phyloP scores from a whole-genome alignment of 2,329 filamentous ascomycete genomes.

The Aspergillus udagawae region DNA sequence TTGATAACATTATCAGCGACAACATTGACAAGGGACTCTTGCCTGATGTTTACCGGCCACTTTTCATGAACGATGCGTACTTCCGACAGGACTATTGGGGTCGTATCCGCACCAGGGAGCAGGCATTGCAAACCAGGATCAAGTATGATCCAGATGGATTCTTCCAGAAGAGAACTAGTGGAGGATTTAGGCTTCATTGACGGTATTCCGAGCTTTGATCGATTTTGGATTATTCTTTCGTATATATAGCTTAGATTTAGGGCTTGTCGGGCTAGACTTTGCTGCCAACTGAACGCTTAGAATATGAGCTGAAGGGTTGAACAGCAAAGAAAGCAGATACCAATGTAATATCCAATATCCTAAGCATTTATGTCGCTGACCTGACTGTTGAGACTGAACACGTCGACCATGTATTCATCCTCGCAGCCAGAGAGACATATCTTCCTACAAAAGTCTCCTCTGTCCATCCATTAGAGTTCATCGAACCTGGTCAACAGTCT shows the following conservation, averaged over 20 bases:
- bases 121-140: conserved; percentile 30
- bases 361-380: too few relatives aligned
- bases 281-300: too few relatives aligned
- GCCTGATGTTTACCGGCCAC: conserved; percentile 39
- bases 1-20: conserved; percentile 30
- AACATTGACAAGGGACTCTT: conserved; percentile 33
- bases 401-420: too few relatives aligned
- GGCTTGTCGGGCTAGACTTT: not conserved
- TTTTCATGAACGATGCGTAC: conserved; percentile 48
- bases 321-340: too few relatives aligned
- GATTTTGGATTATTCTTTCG: not conserved
- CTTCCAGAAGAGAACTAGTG: conserved; percentile 38
- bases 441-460: too few relatives aligned
- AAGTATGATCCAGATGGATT: conserved; percentile 39
- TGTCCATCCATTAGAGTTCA: too few relatives aligned
- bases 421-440: too few relatives aligned
- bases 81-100: conserved; percentile 44
- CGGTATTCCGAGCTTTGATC: not conserved
- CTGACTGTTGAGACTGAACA: too few relatives aligned
- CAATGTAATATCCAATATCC: too few relatives aligned
- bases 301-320: too few relatives aligned
- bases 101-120: conserved; percentile 30
- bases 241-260: not conserved
- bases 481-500: too few relatives aligned
- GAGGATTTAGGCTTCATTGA: conserved; percentile 33